phyloP scores from a whole-genome alignment of 176 grass and related monocot species.

The Metroxylon sagu region DNA sequence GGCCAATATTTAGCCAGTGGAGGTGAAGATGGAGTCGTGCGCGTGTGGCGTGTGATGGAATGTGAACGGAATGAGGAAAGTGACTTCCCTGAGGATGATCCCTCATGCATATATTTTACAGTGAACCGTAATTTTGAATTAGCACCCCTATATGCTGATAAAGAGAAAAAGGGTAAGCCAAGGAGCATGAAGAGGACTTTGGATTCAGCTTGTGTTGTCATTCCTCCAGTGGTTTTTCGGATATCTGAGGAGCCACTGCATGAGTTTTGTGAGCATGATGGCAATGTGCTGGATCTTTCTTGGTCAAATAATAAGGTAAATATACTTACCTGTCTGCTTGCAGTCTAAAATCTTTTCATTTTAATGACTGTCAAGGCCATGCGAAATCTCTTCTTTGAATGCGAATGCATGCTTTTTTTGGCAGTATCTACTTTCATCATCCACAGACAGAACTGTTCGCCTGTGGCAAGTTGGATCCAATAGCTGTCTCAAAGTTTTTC shows the following conservation, averaged over 20 bases:
- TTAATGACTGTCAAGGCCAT: too few relatives aligned
- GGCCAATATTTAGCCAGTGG: constrained; percentile 69
- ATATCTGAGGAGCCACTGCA: constrained; percentile 51
- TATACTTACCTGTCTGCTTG: neutral
- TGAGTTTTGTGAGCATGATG: constrained; percentile 60
- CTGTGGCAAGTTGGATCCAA: constrained; percentile 60
- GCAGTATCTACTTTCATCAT: constrained; percentile 68
- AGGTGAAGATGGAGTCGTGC: constrained; percentile 71
- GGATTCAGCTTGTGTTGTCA: constrained; percentile 61
- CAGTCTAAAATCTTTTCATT: too few relatives aligned
- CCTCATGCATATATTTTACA: constrained; percentile 57
- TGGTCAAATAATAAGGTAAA: constrained; percentile 79
- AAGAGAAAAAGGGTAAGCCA: constrained; percentile 41
- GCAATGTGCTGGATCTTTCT: constrained; percentile 74
- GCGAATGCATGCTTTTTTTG: neutral
- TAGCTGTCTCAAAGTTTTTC: constrained; percentile 73
- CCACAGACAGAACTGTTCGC: constrained; percentile 82
- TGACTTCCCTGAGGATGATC: constrained; percentile 49
- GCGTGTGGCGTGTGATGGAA: constrained; percentile 66
- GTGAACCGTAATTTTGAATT: constrained; percentile 62
- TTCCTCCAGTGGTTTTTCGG: constrained; percentile 57
- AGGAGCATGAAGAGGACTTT: constrained; percentile 32
- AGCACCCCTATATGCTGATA: constrained; percentile 30
- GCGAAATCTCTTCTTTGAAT: too few relatives aligned
- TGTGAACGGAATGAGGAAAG: constrained; percentile 27